Percentiles rank a stretch among this genome's conserved stretches.
Evolutionary conservation across 2,329 filamentous ascomycete genomes (phyloP).

Genomic region (Xylariaceae sp.): DNA sequence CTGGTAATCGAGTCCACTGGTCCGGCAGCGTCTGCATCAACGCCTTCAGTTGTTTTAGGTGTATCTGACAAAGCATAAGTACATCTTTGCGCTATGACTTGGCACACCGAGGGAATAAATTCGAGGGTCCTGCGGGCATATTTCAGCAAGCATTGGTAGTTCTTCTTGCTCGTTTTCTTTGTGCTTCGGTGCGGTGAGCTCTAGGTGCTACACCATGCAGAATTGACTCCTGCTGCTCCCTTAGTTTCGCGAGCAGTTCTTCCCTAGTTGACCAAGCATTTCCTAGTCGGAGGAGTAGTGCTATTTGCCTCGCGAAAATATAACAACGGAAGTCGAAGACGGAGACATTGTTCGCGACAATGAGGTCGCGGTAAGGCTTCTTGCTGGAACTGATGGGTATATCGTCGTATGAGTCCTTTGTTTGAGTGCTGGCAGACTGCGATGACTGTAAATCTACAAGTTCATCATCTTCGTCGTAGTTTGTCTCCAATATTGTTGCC

Average conservation of each 20-base stretch:
- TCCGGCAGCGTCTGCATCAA: conserved; percentile 37
- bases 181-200: conserved; percentile 53
- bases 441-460: conserved; percentile 59
- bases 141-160: conserved; percentile 79
- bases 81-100: conserved; percentile 83
- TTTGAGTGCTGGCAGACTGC: conserved; percentile 35
- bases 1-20: conserved; percentile 46
- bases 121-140: conserved; percentile 82
- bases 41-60: conserved; percentile 47
- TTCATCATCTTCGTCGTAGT: conserved; percentile 45
- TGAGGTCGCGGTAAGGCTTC: conserved; percentile 90
- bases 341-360: conserved; percentile 93
- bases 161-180: conserved; percentile 72
- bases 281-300: conserved; percentile 81
- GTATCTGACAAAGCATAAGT: conserved; percentile 60
- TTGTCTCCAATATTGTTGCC: conserved; percentile 48
- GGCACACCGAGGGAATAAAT: conserved; percentile 82
- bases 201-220: conserved; percentile 64
- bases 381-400: conserved; percentile 68
- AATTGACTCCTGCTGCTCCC: conserved; percentile 66
- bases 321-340: conserved; percentile 95
- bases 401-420: conserved; percentile 56
- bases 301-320: conserved; percentile 87
- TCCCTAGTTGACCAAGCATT: conserved; percentile 71
- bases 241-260: conserved; percentile 67